A percentile compares a stretch with the other conserved stretches of the same genome.
These are phyloP conservation scores for Thuidium tamariscinum DNA, from an alignment of 225 moss, liverwort and hornwort species.

Conservation along the genomic window DNA sequence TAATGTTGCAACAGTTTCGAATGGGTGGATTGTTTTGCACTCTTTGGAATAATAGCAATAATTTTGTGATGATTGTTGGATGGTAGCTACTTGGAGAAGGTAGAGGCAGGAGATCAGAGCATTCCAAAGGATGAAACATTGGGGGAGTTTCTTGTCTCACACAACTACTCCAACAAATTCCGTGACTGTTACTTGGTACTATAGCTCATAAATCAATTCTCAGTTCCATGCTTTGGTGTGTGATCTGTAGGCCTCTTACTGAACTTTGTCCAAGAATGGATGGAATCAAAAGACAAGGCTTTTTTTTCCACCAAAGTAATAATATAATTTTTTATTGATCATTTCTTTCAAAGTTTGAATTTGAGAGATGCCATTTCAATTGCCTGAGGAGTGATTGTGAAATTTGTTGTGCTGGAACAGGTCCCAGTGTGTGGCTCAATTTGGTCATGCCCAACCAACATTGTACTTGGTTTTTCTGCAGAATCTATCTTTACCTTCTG, in stretches of 20 bases:
- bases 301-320: neutral
- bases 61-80: neutral
- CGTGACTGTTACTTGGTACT: constrained; percentile 74
- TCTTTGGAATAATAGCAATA: neutral
- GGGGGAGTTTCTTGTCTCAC: constrained; percentile 55
- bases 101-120: constrained; percentile 32
- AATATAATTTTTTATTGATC: neutral
- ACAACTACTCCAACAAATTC: constrained; percentile 70
- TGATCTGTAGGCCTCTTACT: neutral
- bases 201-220: neutral
- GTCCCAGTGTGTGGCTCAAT: constrained; percentile 73
- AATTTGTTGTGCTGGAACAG: constrained; percentile 14
- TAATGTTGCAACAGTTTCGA: neutral
- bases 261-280: neutral
- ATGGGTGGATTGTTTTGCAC: neutral
- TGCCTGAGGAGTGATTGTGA: neutral
- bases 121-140: constrained; percentile 44
- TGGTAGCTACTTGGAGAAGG: constrained; percentile 48
- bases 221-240: neutral
- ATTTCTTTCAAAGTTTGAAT: neutral
- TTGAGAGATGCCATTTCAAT: neutral
- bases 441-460: constrained; percentile 64
- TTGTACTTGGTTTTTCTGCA: constrained; percentile 55
- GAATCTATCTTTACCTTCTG: constrained; percentile 62
- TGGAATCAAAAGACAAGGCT: neutral